phyloP scores from a whole-genome alignment of 306 rosid species.

The Fragaria iinumae region DNA sequence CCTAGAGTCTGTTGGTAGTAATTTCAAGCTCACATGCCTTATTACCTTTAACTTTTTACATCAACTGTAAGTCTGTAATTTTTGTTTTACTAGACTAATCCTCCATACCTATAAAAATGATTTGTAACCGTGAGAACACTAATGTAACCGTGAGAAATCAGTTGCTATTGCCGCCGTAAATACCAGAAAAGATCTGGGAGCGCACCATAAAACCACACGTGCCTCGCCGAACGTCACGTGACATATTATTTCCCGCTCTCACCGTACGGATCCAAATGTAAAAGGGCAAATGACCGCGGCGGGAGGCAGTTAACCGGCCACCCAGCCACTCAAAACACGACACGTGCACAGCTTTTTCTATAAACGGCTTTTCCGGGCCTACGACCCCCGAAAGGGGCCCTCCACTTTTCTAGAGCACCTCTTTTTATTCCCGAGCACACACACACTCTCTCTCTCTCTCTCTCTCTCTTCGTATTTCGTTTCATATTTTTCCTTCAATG shows the following conservation, averaged over 20 bases:
- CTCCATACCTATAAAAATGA: no score
- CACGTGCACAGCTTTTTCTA: background rate
- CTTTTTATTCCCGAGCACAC: background rate
- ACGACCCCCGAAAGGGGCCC: background rate
- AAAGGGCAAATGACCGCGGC: background rate
- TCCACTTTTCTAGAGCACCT: no score
- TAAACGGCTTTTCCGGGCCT: background rate
- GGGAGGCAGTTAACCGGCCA: background rate
- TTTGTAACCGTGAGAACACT: no score
- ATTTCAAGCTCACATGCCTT: no score
- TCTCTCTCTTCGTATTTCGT: background rate
- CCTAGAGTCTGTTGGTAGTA: no score
- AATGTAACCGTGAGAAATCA: background rate
- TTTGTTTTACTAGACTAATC: no score
- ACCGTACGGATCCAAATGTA: constrained; percentile 22
- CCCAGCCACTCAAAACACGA: background rate
- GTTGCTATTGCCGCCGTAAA: background rate
- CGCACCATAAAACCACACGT: constrained; percentile 12
- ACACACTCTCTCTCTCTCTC: no score
- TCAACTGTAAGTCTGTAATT: no score
- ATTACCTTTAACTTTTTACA: no score
- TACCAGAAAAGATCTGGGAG: background rate
- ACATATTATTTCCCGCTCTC: background rate
- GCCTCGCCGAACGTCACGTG: constrained; percentile 18
- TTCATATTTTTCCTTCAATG: constrained; percentile 18